Percentiles rank a stretch among this genome's conserved stretches.
phyloP scores from a whole-genome alignment of 2,329 filamentous ascomycete species.

The Trichoderma semiorbis region DNA sequence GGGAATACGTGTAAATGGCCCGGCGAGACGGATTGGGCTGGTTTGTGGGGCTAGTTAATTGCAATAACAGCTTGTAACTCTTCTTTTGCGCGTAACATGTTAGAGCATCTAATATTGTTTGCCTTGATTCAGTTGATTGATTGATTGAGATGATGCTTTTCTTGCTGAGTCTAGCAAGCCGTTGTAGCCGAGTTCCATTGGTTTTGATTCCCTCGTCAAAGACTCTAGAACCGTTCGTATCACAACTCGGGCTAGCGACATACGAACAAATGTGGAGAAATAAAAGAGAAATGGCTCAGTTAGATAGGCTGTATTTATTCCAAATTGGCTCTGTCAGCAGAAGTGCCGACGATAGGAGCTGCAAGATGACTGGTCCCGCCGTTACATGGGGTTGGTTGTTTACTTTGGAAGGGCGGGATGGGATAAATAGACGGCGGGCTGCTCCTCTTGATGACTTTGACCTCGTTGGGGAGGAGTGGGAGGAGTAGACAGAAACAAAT shows the following conservation, averaged over 20 bases:
- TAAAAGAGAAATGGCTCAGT: neutral
- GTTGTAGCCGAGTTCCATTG: neutral
- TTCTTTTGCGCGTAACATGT: neutral
- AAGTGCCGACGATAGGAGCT: neutral
- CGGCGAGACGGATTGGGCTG: conserved; percentile 19
- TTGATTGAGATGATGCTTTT: neutral
- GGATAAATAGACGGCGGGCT: neutral
- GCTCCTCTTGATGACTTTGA: neutral
- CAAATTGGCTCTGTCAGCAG: neutral
- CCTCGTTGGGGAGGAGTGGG: neutral
- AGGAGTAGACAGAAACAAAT: neutral
- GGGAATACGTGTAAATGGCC: neutral
- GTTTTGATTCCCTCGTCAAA: neutral
- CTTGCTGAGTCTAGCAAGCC: neutral
- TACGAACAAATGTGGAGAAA: neutral
- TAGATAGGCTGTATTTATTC: neutral
- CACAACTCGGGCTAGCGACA: neutral
- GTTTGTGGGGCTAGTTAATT: neutral
- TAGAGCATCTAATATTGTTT: neutral
- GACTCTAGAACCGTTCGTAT: neutral
- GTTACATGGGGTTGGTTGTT: neutral
- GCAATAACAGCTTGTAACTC: neutral
- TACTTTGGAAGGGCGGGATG: neutral
- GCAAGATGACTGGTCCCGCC: neutral
- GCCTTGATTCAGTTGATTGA: neutral